Base-by-base conservation (phyloP, 371 early-diverging fungal species). In the Mucor lusitanicus region DNA sequence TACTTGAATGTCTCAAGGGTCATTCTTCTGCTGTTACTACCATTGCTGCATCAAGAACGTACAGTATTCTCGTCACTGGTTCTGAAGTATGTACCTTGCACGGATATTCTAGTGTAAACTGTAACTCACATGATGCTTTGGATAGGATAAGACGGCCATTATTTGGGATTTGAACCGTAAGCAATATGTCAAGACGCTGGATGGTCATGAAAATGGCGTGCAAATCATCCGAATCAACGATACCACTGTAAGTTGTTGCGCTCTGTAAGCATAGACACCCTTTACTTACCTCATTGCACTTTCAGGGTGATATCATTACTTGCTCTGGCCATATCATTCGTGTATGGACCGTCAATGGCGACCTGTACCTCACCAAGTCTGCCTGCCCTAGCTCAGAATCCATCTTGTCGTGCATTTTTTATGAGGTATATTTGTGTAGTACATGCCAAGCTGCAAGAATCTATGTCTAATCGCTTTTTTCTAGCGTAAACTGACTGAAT, bases 301-400 rank as follows among this genome's bases (percentile, higher is more conserved):
- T 44, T 59, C 63, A 86, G 81, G 93, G 91, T 2, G 92, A 91
- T 66, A 92, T 93, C 64, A 82, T 86, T 0, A 87, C 91, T 2
- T 90, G 90, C 58, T 86, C 89, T 27, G 87, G 87, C 0, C 76
- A 85, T 33, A 70, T 80, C 11, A 67, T 91, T 17, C 77, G 86
- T 17, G 65, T 92, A 5, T 93, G 91, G 91, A 85, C 82, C 3
- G 83, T 93, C 37, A 93, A 93, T 73, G 93, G 93, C 7, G 90
- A 89, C 42, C 75, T 90, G 35, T 82, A 91, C 27, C 54, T 87
- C 12, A 74, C 83, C 35, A 87, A 86, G 57, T 78, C 80, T 39
- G 74, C 85, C 3, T 82, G 88, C 25, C 77, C 87, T 56, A 80
- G 82, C 48, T 81, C 85, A 8, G 89, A 88, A 58, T 79, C 84